A percentile compares a stretch with the other conserved stretches of the same genome.
phyloP scores from a whole-genome alignment of 495 filamentous ascomycete species.

The Daldinia bambusicola region DNA sequence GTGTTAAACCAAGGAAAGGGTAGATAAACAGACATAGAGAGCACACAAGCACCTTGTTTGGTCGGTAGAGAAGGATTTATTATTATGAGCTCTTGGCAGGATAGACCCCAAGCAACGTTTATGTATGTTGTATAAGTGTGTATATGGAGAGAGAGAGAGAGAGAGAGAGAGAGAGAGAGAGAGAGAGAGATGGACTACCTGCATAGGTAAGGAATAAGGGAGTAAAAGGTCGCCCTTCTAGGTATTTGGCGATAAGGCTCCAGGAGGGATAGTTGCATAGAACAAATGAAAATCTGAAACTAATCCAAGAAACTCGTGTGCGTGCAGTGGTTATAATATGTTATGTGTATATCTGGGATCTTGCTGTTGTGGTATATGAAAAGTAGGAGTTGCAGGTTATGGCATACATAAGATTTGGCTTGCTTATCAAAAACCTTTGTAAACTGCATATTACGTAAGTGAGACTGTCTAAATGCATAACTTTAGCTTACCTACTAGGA shows the following conservation, averaged over 20 bases:
- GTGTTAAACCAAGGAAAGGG: conserved; percentile 27
- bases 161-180: too few species aligned
- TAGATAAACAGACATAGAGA: conserved; percentile 41
- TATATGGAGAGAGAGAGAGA: background rate
- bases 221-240: background rate
- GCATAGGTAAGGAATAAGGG: background rate
- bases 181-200: background rate
- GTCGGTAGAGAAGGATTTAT: conserved; percentile 5
- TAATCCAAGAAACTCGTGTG: background rate
- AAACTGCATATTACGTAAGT: background rate
- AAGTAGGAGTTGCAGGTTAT: background rate
- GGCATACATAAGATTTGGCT: background rate
- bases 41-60: conserved; percentile 10
- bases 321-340: too few species aligned
- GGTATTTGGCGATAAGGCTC: background rate
- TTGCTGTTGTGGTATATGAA: background rate
- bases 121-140: background rate
- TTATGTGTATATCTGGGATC: background rate
- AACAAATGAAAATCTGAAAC: background rate
- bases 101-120: conserved; percentile 7
- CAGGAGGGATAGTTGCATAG: background rate
- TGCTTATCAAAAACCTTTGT: background rate
- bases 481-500: background rate
- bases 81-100: background rate
- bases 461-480: background rate